Conservation (phyloP, 345 rosid genomes). For the Jatropha curcas region DNA sequence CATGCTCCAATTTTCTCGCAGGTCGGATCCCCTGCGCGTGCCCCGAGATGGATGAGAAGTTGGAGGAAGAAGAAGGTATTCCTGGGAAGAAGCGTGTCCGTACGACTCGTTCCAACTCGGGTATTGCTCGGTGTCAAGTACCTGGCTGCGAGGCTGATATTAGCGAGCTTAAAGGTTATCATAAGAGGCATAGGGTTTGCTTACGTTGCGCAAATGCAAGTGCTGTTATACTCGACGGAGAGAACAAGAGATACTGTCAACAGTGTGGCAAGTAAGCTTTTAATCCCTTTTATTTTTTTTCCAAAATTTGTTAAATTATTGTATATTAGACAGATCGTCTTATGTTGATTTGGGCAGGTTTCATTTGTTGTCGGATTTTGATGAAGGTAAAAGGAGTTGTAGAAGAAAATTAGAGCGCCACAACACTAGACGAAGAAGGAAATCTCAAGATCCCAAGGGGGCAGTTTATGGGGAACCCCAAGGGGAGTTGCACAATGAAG, state of each 20-base stretch:
- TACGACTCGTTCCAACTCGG: conserved; percentile 35
- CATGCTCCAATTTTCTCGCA: conserved; percentile 83
- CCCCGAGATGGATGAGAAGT: conserved; percentile 77
- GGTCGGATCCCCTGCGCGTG: conserved; percentile 85
- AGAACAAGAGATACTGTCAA: conserved; percentile 88
- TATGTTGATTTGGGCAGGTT: conserved; percentile 50
- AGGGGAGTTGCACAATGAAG: conserved; percentile 42
- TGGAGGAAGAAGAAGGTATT: conserved; percentile 52
- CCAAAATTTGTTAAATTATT: neutral
- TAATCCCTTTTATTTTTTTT: neutral
- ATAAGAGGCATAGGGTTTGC: conserved; percentile 84
- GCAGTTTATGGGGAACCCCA: conserved; percentile 40
- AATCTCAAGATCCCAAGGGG: conserved; percentile 47
- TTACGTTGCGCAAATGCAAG: conserved; percentile 74
- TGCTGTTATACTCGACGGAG: conserved; percentile 62
- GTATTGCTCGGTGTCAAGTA: conserved; percentile 66
- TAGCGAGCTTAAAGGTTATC: conserved; percentile 90
- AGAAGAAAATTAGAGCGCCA: conserved; percentile 93
- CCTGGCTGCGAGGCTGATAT: conserved; percentile 82
- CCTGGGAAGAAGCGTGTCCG: conserved; percentile 69
- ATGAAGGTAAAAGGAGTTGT: conserved; percentile 92
- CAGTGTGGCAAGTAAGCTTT: conserved; percentile 92
- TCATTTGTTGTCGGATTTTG: conserved; percentile 80
- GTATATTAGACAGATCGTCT: neutral
- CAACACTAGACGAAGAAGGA: conserved; percentile 77